These are phyloP conservation scores for Ustilago esculenta DNA, from an alignment of 1,284 basidiomycete species.

Conservation along the genomic window DNA sequence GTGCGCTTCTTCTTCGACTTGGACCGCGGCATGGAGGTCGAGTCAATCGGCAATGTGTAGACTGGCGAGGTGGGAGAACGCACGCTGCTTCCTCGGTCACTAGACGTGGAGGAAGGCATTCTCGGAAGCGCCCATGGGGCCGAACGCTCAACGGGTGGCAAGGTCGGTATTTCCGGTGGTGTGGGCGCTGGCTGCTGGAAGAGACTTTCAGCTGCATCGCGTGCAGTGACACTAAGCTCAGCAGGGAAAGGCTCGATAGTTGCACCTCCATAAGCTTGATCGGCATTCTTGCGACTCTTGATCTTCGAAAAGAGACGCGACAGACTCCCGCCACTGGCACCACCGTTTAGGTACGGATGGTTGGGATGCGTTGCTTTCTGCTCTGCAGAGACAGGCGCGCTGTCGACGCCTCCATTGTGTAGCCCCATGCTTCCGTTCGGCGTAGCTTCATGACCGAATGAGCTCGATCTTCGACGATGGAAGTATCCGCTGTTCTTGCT, in stretches of 20 bases:
- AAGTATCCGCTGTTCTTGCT: slow-evolving; percentile 21
- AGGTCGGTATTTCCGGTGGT: slow-evolving; percentile 13
- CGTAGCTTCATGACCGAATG: slow-evolving; percentile 50
- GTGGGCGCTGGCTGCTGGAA: slow-evolving; percentile 3
- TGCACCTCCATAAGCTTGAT: slow-evolving; percentile 26
- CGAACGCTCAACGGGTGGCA: slow-evolving; percentile 13
- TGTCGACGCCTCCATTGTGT: slow-evolving; percentile 4
- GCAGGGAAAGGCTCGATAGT: slow-evolving; percentile 48
- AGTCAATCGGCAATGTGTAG: slow-evolving; percentile 39
- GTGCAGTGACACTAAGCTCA: slow-evolving; percentile 12
- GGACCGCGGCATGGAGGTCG: slow-evolving; percentile 26
- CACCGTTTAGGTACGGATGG: slow-evolving; percentile 41
- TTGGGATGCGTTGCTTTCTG: slow-evolving; percentile 23
- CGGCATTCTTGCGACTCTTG: slow-evolving; percentile 27
- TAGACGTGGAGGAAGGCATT: slow-evolving; percentile 13
- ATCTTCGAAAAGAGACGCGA: slow-evolving; percentile 52
- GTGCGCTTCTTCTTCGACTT: slow-evolving; percentile 31
- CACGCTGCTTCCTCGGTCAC: slow-evolving; percentile 19
- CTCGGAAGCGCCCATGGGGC: slow-evolving; percentile 22
- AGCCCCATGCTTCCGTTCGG: slow-evolving; percentile 13
- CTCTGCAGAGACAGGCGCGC: background rate
- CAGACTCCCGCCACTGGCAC: slow-evolving; percentile 29
- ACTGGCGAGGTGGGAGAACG: slow-evolving; percentile 28
- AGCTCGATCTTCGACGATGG: slow-evolving; percentile 51
- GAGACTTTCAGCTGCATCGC: slow-evolving; percentile 3